Evolutionary conservation across 208 protist genomes (phyloP).

Genomic region (Naegleria lovaniensis): DNA sequence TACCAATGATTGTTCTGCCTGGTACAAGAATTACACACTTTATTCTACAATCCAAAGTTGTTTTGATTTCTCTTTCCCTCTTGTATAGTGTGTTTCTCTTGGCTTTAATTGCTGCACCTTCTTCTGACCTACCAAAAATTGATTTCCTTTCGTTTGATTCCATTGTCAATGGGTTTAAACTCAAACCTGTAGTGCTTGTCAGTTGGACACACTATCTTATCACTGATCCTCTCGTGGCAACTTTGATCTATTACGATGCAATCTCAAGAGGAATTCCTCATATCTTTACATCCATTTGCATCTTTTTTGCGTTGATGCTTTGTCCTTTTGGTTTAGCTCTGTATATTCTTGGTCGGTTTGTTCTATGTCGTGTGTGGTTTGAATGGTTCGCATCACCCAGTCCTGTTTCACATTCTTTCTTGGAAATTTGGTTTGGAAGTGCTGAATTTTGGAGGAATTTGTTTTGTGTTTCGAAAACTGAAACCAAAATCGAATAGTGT

Average conservation of each 20-base stretch:
- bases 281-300: not conserved
- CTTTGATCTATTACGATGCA: not conserved
- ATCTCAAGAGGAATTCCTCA: not conserved
- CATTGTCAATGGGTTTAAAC: not conserved
- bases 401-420: not conserved
- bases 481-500: too few species aligned
- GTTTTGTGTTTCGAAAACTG: not conserved
- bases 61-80: not conserved
- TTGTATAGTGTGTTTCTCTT: not conserved
- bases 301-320: not conserved
- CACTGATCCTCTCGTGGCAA: not conserved
- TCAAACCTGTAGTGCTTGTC: not conserved
- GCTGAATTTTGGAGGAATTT: not conserved
- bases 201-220: not conserved
- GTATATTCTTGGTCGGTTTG: not conserved
- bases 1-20: not conserved
- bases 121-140: not conserved
- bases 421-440: not conserved
- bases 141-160: not conserved
- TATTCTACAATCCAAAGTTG: not conserved
- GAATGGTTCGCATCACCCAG: not conserved
- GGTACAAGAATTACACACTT: not conserved
- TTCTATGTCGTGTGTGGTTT: not conserved
- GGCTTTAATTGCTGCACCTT: not conserved
- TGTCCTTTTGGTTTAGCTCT: not conserved